These are phyloP conservation scores for Tricharina praecox DNA, from an alignment of 495 filamentous ascomycete genomes.

Conservation along the genomic window DNA sequence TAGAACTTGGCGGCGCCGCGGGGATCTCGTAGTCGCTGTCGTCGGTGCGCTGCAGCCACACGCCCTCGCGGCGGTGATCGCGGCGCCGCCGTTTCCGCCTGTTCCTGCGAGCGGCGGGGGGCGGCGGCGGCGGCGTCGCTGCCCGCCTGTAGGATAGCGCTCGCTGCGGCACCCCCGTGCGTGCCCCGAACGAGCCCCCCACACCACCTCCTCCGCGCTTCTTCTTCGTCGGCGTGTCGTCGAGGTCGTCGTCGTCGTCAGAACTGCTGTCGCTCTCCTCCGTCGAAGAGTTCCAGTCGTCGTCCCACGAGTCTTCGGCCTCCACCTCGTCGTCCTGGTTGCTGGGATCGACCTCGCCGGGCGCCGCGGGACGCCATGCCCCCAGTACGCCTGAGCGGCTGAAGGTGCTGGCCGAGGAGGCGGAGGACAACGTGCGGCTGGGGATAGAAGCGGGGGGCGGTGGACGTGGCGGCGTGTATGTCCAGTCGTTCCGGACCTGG, in stretches of 20 bases:
- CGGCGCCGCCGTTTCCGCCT: not conserved
- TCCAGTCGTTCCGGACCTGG: slow-evolving; percentile 7
- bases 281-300: not conserved
- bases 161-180: not conserved
- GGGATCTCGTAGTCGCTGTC: slow-evolving; percentile 6
- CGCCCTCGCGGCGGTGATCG: not conserved
- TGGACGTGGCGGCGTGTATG: not conserved
- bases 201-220: not conserved
- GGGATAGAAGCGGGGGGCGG: not conserved
- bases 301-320: not conserved
- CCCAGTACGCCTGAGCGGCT: slow-evolving; percentile 3
- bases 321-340: not conserved
- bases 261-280: not conserved
- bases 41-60: not conserved
- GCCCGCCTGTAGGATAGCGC: not conserved
- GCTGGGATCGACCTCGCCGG: not conserved
- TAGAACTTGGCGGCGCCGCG: not conserved
- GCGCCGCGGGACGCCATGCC: slow-evolving; percentile 4
- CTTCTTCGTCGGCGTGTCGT: not conserved
- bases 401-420: not conserved
- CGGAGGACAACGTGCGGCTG: not conserved
- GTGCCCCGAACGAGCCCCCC: too few relatives aligned
- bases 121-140: not conserved
- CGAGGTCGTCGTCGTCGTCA: slow-evolving; percentile 4
- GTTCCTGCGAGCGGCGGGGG: not conserved